Evolutionary conservation across 352 stramenopile genomes (phyloP).

Genomic region (Globisporangium viniferum): DNA sequence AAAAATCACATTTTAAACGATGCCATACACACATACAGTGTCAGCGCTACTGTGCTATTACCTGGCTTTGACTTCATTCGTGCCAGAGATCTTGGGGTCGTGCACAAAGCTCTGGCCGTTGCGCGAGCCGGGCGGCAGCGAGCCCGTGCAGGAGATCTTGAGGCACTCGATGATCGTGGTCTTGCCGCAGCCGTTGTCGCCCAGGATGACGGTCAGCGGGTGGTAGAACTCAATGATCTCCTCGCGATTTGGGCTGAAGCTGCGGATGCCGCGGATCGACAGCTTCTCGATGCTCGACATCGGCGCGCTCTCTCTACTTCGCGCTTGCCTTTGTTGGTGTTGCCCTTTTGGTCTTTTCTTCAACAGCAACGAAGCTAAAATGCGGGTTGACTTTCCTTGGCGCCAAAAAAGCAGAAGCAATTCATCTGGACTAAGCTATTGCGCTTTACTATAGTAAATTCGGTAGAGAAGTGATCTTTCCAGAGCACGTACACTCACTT

Average conservation of each 20-base stretch:
- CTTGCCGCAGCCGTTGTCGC: conserved; percentile 97
- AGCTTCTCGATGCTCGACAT: conserved; percentile 99
- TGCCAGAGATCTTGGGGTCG: conserved; percentile 91
- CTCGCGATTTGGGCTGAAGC: conserved; percentile 96
- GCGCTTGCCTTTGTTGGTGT: neutral
- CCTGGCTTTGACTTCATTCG: conserved; percentile 90
- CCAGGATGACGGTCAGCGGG: conserved; percentile 98
- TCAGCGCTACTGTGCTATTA: neutral
- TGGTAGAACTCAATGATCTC: conserved; percentile 98
- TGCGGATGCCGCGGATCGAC: conserved; percentile 97
- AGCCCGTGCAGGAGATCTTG: conserved; percentile 96
- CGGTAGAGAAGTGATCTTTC: too few species aligned
- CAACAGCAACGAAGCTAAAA: neutral
- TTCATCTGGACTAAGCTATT: too few species aligned
- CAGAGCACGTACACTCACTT: too few species aligned
- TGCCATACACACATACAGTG: neutral
- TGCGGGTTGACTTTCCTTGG: neutral
- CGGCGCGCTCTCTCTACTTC: neutral
- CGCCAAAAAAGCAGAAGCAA: neutral
- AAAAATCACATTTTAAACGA: neutral
- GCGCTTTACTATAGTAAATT: too few species aligned
- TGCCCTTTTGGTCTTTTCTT: neutral
- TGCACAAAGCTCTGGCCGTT: conserved; percentile 95
- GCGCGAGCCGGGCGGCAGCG: conserved; percentile 88
- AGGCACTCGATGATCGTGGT: conserved; percentile 99